Percentiles rank a stretch among this genome's conserved stretches.
Conservation (phyloP, 2,329 filamentous ascomycete species). For the Cephalotrichum gorgonifer region DNA sequence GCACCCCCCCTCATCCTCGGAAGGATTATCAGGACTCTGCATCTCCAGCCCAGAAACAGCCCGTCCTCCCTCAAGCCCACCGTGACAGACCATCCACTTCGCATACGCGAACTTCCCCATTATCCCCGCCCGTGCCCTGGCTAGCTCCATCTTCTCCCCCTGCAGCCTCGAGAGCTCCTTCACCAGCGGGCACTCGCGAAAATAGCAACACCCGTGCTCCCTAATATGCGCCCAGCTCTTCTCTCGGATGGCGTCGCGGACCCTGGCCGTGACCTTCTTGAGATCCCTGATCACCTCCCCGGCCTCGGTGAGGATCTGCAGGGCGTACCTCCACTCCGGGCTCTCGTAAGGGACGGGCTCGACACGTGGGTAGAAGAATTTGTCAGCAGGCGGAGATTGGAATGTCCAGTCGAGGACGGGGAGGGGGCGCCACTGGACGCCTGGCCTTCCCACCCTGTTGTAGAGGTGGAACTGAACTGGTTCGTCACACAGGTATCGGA, state of each 20-base stretch:
- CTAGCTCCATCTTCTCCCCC: neutral
- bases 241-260: neutral
- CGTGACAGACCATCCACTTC: neutral
- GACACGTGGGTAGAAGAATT: too few species aligned
- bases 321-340: neutral
- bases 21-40: neutral
- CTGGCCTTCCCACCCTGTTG: neutral
- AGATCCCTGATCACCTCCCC: neutral
- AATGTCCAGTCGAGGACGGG: neutral
- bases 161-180: neutral
- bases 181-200: neutral
- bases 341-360: neutral
- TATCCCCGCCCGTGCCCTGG: neutral
- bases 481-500: constrained; percentile 6
- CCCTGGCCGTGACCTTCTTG: neutral
- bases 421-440: neutral
- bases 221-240: too few species aligned
- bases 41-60: neutral
- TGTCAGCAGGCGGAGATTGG: too few species aligned
- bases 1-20: too few species aligned
- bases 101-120: neutral
- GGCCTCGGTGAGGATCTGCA: neutral
- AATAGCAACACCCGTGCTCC: too few species aligned
- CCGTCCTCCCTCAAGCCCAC: neutral
- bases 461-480: constrained; percentile 11